Percentiles rank a stretch among this genome's conserved stretches.
Conservation (phyloP, 169 alveolate genomes). For the Plasmodium inui region DNA sequence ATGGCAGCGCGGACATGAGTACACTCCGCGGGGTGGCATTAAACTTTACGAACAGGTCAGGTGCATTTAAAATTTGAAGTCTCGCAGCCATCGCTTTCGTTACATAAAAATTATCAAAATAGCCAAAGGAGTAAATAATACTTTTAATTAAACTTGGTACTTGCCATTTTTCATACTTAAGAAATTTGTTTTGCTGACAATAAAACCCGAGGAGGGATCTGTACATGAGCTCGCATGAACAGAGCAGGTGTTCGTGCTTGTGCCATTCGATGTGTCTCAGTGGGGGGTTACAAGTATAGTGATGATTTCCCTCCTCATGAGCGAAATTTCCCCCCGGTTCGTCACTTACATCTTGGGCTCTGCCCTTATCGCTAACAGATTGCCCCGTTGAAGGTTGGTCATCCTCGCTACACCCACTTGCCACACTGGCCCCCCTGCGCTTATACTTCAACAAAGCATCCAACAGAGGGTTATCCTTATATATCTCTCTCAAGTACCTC, state of each 20-base stretch:
- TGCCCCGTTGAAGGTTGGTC: background rate
- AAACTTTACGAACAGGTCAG: constrained; percentile 55
- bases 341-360: background rate
- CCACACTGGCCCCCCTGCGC: background rate
- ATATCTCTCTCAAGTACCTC: constrained; percentile 24
- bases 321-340: background rate
- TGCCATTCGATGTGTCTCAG: constrained; percentile 66
- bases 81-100: constrained; percentile 73
- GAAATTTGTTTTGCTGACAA: constrained; percentile 40
- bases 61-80: constrained; percentile 70
- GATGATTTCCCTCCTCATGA: background rate
- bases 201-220: constrained; percentile 73
- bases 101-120: constrained; percentile 70
- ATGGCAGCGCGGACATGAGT: constrained; percentile 55
- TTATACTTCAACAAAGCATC: constrained; percentile 35
- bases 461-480: constrained; percentile 28
- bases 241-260: constrained; percentile 35
- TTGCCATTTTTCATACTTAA: constrained; percentile 74
- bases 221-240: constrained; percentile 72
- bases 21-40: constrained; percentile 62
- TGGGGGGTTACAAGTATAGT: background rate
- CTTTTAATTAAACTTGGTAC: constrained; percentile 75
- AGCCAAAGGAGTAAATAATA: constrained; percentile 62
- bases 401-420: background rate
- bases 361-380: background rate